phyloP scores from a whole-genome alignment of 2,329 filamentous ascomycete genomes.

The Scorias spongiosa region DNA sequence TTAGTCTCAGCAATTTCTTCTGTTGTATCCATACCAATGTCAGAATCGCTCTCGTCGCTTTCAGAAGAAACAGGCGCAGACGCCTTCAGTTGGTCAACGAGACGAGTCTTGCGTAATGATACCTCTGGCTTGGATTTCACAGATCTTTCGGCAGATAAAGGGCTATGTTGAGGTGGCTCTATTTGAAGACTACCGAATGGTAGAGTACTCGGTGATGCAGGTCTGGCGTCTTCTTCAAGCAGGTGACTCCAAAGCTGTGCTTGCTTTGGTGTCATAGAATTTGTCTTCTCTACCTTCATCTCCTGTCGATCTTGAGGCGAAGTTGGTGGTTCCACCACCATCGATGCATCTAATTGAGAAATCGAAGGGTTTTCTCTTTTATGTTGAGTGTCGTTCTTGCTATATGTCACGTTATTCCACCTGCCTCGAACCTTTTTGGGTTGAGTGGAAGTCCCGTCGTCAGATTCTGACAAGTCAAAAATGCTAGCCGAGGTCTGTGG shows the following conservation, averaged over 20 bases:
- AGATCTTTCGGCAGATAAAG: not conserved
- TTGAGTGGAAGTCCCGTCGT: too few species aligned
- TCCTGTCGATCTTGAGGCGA: not conserved
- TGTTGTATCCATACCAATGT: not conserved
- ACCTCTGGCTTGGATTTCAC: not conserved
- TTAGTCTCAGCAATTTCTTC: not conserved
- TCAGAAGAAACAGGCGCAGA: slow-evolving; percentile 10
- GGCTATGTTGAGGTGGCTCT: not conserved
- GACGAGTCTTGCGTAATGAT: slow-evolving; percentile 9
- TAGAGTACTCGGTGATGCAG: slow-evolving; percentile 11
- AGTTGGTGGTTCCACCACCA: not conserved
- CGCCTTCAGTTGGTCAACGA: slow-evolving; percentile 21
- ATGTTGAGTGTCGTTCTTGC: too few species aligned
- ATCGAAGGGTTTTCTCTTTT: too few species aligned
- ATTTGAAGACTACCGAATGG: slow-evolving; percentile 10
- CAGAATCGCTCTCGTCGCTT: slow-evolving; percentile 3
- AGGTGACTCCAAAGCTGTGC: slow-evolving; percentile 17
- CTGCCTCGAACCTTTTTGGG: too few species aligned
- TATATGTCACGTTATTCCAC: too few species aligned
- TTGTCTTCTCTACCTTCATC: not conserved
- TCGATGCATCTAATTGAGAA: not conserved
- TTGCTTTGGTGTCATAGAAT: slow-evolving; percentile 17
- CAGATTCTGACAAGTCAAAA: too few species aligned
- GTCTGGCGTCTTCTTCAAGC: slow-evolving; percentile 8
- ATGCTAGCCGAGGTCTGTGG: too few species aligned